phyloP scores from a whole-genome alignment of 2,329 filamentous ascomycete genomes.

The Colletotrichum sp. region DNA sequence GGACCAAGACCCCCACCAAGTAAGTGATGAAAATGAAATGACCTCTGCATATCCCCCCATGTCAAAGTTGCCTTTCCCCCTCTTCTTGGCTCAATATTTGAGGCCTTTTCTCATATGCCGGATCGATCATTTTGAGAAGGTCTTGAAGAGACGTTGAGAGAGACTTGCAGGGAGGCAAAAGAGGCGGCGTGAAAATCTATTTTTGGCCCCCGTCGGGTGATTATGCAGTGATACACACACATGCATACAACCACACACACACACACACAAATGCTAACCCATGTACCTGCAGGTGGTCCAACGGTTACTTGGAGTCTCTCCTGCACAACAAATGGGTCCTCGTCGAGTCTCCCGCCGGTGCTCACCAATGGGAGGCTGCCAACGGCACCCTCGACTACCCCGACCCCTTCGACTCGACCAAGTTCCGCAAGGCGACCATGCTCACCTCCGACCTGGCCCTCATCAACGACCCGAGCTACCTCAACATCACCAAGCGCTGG shows the following conservation, averaged over 20 bases:
- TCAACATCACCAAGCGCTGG: constrained; percentile 77
- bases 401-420: constrained; percentile 70
- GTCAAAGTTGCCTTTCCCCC: background rate
- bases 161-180: background rate
- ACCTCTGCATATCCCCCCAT: background rate
- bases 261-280: background rate
- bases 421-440: constrained; percentile 80
- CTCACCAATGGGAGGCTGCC: constrained; percentile 79
- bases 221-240: constrained; percentile 11
- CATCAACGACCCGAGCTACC: constrained; percentile 73
- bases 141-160: background rate
- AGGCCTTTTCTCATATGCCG: background rate
- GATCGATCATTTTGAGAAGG: background rate
- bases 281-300: constrained; percentile 60
- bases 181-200: background rate
- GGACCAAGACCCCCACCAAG: constrained; percentile 77
- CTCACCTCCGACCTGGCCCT: constrained; percentile 77
- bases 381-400: constrained; percentile 70
- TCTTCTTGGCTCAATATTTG: background rate
- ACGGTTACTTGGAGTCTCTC: constrained; percentile 75
- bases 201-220: constrained; percentile 8
- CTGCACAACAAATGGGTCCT: constrained; percentile 82
- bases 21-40: constrained; percentile 4
- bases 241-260: background rate
- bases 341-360: constrained; percentile 76